Evolutionary conservation across 176 grass and related monocot species (phyloP).

Genomic region (Phyllostachys edulis): DNA sequence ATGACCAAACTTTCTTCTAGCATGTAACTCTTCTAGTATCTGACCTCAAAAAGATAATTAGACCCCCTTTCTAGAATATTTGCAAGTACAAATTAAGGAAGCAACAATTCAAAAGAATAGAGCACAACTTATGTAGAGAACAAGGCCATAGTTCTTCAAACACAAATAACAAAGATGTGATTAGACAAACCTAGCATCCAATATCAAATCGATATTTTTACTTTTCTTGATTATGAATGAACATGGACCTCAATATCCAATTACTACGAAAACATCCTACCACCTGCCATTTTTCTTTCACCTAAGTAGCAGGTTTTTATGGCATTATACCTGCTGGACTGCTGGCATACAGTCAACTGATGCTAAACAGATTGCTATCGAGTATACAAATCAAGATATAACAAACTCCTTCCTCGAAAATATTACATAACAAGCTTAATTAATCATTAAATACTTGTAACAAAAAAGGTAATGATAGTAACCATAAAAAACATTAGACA

Average conservation of each 20-base stretch:
- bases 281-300: not conserved
- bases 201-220: not conserved
- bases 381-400: not conserved
- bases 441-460: not conserved
- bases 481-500: not conserved
- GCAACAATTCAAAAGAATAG: not conserved
- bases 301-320: not conserved
- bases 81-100: not conserved
- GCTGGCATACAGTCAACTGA: not conserved
- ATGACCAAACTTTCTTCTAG: not conserved
- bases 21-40: not conserved
- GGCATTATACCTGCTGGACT: not conserved
- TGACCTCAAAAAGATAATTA: not conserved
- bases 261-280: slow-evolving; percentile 1
- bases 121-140: not conserved
- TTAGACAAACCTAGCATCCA: not conserved
- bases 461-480: not conserved
- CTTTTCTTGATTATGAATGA: not conserved
- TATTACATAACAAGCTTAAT: not conserved
- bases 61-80: not conserved
- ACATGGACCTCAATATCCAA: not conserved
- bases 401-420: not conserved
- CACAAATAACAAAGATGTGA: not conserved
- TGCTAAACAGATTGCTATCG: not conserved
- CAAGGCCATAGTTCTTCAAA: not conserved